A percentile compares a stretch with the other conserved stretches of the same genome.
These are phyloP conservation scores for Adansonia gregorii DNA, from an alignment of 441 rosid species.

Conservation along the genomic window DNA sequence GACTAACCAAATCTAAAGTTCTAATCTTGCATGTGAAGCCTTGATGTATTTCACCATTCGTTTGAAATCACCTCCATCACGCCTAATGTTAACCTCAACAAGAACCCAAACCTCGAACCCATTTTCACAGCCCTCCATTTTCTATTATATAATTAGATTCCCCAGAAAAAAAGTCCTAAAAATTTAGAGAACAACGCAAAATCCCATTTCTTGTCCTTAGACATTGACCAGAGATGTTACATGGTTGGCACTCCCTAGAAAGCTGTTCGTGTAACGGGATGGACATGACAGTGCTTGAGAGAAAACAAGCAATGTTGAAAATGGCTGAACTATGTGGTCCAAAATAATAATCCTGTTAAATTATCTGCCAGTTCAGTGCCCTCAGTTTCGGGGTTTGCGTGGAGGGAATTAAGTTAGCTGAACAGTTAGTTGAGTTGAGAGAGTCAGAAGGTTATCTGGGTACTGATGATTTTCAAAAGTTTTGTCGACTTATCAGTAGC, in stretches of 20 bases:
- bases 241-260: conserved; percentile 13
- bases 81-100: neutral
- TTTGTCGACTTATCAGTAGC: too few species aligned
- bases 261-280: conserved; percentile 24
- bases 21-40: conserved; percentile 8
- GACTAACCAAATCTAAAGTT: neutral
- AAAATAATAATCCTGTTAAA: neutral
- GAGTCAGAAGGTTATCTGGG: too few species aligned
- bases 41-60: neutral
- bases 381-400: too few species aligned
- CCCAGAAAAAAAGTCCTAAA: conserved; percentile 1
- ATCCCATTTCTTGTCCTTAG: conserved; percentile 7
- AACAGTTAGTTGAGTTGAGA: too few species aligned
- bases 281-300: conserved; percentile 42
- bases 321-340: conserved; percentile 29
- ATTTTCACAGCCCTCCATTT: neutral
- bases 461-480: too few species aligned
- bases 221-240: conserved; percentile 20
- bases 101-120: neutral
- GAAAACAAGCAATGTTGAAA: conserved; percentile 37
- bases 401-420: too few species aligned
- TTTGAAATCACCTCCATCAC: neutral
- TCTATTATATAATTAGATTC: conserved; percentile 14
- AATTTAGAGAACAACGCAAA: neutral
- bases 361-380: too few species aligned